Evolutionary conservation across 805 yeast genomes (phyloP).

Genomic region (Citeromyces matritensis): DNA sequence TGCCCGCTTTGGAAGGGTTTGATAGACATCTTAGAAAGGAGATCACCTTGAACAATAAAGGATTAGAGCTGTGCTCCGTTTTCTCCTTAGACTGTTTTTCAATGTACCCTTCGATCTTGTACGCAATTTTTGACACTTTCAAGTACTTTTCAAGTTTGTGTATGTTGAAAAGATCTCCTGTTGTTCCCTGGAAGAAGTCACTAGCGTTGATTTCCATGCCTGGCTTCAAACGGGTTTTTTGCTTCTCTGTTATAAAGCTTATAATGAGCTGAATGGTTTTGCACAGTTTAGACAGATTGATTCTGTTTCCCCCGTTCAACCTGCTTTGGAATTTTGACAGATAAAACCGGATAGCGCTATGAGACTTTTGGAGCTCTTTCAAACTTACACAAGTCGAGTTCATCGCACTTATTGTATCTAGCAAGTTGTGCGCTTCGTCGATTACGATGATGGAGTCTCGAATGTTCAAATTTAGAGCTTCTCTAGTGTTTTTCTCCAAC

Average conservation of each 20-base stretch:
- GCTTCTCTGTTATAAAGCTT: slow-evolving; percentile 23
- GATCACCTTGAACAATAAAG: slow-evolving; percentile 50
- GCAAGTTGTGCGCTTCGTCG: slow-evolving; percentile 85
- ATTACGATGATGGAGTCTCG: slow-evolving; percentile 57
- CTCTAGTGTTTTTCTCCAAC: slow-evolving; percentile 45
- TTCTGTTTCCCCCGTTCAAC: slow-evolving; percentile 57
- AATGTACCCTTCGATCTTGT: slow-evolving; percentile 65
- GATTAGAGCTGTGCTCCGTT: slow-evolving; percentile 17
- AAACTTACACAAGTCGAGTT: slow-evolving; percentile 46
- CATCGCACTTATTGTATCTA: slow-evolving; percentile 61
- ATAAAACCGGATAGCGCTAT: slow-evolving; percentile 37
- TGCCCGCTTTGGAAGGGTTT: slow-evolving; percentile 72
- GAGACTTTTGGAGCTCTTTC: slow-evolving; percentile 27
- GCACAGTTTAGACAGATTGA: slow-evolving; percentile 47
- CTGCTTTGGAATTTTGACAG: slow-evolving; percentile 42
- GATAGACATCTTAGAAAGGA: slow-evolving; percentile 49
- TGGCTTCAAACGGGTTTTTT: slow-evolving; percentile 15
- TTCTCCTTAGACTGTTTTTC: slow-evolving; percentile 11
- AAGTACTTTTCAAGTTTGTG: slow-evolving; percentile 53
- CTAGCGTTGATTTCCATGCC: slow-evolving; percentile 38
- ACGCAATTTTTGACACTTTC: slow-evolving; percentile 59
- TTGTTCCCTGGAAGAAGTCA: slow-evolving; percentile 40
- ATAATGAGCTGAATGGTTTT: slow-evolving; percentile 38
- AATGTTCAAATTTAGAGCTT: slow-evolving; percentile 40
- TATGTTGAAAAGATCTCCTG: slow-evolving; percentile 61